A percentile compares a stretch with the other conserved stretches of the same genome.
Evolutionary conservation across 495 filamentous ascomycete genomes (phyloP).

Genomic region (Aspergillus incahuasiensis): DNA sequence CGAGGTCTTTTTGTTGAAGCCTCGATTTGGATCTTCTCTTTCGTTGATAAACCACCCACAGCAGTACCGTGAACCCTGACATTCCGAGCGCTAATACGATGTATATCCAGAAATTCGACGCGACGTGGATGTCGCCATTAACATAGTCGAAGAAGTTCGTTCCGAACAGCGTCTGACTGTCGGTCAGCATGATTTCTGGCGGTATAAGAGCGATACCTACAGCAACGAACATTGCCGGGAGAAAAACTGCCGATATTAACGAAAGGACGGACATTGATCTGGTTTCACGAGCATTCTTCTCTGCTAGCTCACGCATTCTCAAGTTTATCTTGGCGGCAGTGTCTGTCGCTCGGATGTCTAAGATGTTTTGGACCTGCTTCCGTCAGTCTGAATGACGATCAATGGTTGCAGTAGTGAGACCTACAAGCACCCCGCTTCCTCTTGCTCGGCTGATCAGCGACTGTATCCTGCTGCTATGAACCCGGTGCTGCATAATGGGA

Average conservation of each 20-base stretch:
- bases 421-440: not conserved
- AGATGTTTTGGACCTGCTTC: not conserved
- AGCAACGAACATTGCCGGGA: not conserved
- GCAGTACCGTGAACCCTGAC: not conserved
- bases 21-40: not conserved
- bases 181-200: not conserved
- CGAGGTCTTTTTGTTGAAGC: not conserved
- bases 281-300: not conserved
- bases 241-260: not conserved
- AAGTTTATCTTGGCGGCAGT: not conserved
- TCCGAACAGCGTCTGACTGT: not conserved
- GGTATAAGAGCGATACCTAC: not conserved
- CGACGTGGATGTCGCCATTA: not conserved
- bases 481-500: not conserved
- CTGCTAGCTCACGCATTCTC: not conserved
- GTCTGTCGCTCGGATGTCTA: not conserved
- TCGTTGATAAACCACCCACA: not conserved
- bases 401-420: not conserved
- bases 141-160: not conserved
- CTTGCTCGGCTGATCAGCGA: not conserved
- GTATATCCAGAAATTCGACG: not conserved
- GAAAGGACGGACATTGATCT: not conserved
- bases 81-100: not conserved
- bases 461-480: not conserved
- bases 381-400: not conserved